phyloP scores from a whole-genome alignment of 768 basidiomycete species.

The Rhizopogon vinicolor region DNA sequence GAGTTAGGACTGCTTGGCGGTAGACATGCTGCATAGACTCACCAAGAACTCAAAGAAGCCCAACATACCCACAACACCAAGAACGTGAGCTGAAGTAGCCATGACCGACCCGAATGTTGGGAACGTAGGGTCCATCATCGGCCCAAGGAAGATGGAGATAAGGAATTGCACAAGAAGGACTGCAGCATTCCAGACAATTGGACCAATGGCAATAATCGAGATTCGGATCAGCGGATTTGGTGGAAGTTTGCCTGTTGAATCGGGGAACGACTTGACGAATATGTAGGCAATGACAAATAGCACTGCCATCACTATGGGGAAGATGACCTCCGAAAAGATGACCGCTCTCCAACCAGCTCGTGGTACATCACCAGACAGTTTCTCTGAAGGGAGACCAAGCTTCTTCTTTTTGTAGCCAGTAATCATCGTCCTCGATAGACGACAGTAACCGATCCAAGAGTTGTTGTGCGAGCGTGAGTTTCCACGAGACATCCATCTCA shows the following conservation, averaged over 20 bases:
- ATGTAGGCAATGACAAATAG: constrained; percentile 87
- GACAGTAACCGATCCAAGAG: constrained; percentile 99
- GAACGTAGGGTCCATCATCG: constrained; percentile 79
- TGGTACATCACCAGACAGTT: constrained; percentile 92
- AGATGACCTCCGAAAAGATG: constrained; percentile 80
- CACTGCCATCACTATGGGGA: constrained; percentile 80
- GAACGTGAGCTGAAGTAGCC: constrained; percentile 82
- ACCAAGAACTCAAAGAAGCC: constrained; percentile 97
- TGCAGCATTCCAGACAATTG: constrained; percentile 93
- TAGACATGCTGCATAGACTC: constrained; percentile 24
- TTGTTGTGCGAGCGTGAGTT: constrained; percentile 97
- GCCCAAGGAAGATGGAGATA: constrained; percentile 87
- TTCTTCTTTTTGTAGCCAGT: constrained; percentile 99
- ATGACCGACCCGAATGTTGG: constrained; percentile 90
- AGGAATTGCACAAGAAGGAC: constrained; percentile 86
- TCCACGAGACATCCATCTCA: constrained; percentile 98
- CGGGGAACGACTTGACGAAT: constrained; percentile 88
- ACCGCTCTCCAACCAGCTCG: constrained; percentile 92
- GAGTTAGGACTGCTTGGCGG: constrained; percentile 5
- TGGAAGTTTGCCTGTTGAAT: constrained; percentile 51
- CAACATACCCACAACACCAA: constrained; percentile 82
- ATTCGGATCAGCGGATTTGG: constrained; percentile 90
- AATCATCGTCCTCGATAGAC: constrained; percentile 95
- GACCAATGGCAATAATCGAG: constrained; percentile 88
- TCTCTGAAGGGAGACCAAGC: constrained; percentile 95